phyloP scores from a whole-genome alignment of 1,284 basidiomycete genomes.

The Sanghuangporus weigelae region DNA sequence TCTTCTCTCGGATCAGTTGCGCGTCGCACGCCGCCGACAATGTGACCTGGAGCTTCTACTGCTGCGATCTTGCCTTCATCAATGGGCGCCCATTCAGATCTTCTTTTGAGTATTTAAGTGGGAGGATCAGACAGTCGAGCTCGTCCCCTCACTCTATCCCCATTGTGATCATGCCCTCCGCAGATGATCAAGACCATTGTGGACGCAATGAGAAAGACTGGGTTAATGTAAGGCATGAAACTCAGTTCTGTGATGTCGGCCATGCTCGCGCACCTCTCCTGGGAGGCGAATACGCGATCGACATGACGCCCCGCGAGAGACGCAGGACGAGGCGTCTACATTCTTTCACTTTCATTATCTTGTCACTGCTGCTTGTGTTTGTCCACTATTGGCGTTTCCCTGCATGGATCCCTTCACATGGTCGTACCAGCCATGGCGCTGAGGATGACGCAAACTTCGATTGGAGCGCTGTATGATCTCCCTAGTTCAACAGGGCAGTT shows the following conservation, averaged over 20 bases:
- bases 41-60: too few relatives aligned
- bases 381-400: neutral
- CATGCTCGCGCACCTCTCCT: neutral
- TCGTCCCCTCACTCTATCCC: neutral
- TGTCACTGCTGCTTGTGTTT: neutral
- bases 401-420: neutral
- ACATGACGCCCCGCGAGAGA: neutral
- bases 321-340: neutral
- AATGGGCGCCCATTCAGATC: neutral
- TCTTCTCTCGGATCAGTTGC: too few relatives aligned
- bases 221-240: neutral
- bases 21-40: too few relatives aligned
- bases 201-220: neutral
- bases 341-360: neutral
- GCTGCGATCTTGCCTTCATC: neutral
- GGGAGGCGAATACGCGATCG: neutral
- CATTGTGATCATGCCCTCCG: neutral
- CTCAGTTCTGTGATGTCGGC: neutral
- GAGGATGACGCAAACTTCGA: neutral
- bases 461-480: neutral
- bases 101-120: neutral
- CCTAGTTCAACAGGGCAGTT: neutral
- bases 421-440: neutral
- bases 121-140: neutral
- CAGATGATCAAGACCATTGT: neutral